Evolutionary conservation across 1,284 basidiomycete species (phyloP).

Genomic region (Papiliotrema nemorosa): DNA sequence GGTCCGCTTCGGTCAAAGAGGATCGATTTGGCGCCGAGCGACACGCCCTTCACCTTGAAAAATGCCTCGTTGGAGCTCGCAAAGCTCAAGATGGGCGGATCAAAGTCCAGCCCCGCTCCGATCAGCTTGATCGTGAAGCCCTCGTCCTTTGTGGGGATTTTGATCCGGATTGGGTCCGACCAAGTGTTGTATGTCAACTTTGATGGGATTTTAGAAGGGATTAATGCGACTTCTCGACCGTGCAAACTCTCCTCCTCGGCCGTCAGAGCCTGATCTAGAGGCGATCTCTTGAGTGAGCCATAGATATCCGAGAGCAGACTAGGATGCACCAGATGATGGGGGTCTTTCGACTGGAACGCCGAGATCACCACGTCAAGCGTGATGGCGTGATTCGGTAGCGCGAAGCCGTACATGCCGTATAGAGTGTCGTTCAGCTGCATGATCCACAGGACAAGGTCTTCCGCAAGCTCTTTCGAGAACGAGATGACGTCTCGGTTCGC

Average conservation of each 20-base stretch:
- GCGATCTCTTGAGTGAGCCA: slow-evolving; percentile 65
- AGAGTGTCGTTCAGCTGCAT: slow-evolving; percentile 58
- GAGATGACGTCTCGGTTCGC: slow-evolving; percentile 75
- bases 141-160: slow-evolving; percentile 74
- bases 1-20: slow-evolving; percentile 73
- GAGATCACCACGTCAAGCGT: slow-evolving; percentile 71
- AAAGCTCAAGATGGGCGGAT: slow-evolving; percentile 77
- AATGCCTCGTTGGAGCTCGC: slow-evolving; percentile 68
- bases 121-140: slow-evolving; percentile 72
- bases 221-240: slow-evolving; percentile 57
- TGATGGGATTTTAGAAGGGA: slow-evolving; percentile 64
- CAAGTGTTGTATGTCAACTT: slow-evolving; percentile 77
- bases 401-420: slow-evolving; percentile 54
- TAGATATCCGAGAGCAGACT: slow-evolving; percentile 72
- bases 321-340: slow-evolving; percentile 64
- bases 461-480: slow-evolving; percentile 72
- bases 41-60: slow-evolving; percentile 77
- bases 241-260: slow-evolving; percentile 36
- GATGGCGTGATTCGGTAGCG: slow-evolving; percentile 62
- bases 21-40: slow-evolving; percentile 75
- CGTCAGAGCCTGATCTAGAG: slow-evolving; percentile 67
- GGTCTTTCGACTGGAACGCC: slow-evolving; percentile 71
- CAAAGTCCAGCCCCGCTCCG: slow-evolving; percentile 79
- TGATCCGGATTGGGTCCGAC: slow-evolving; percentile 77
- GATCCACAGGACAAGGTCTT: slow-evolving; percentile 74